A percentile compares a stretch with the other conserved stretches of the same genome.
Conservation (phyloP, 768 basidiomycete genomes). For the Stropharia rugosoannulata region DNA sequence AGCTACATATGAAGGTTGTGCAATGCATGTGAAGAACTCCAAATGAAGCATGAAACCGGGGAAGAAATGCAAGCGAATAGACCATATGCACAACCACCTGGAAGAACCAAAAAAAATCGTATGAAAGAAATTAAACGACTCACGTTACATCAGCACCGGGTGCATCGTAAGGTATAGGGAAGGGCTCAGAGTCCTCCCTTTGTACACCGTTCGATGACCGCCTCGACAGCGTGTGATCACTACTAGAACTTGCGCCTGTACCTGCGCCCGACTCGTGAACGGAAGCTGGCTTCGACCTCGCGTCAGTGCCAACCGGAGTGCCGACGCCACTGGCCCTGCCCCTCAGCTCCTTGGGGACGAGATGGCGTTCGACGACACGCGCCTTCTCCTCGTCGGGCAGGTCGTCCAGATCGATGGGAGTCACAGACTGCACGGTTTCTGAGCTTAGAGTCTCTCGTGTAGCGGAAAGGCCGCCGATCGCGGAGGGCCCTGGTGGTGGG, state of each 20-base stretch:
- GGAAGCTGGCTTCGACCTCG: slow-evolving; percentile 26
- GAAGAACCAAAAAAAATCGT: neutral
- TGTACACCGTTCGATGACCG: slow-evolving; percentile 22
- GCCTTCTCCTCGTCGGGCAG: slow-evolving; percentile 84
- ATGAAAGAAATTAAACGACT: slow-evolving; percentile 31
- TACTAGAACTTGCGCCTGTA: neutral
- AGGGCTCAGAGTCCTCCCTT: slow-evolving; percentile 62
- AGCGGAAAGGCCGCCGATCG: slow-evolving; percentile 20
- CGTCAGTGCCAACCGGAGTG: neutral
- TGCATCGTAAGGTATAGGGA: slow-evolving; percentile 87
- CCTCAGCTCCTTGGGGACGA: slow-evolving; percentile 76
- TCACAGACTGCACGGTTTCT: neutral
- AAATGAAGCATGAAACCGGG: too few relatives aligned
- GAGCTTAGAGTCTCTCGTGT: slow-evolving; percentile 27
- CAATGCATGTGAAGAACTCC: too few relatives aligned
- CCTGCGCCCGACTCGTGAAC: slow-evolving; percentile 27
- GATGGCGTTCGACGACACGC: slow-evolving; percentile 74
- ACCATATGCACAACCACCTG: slow-evolving; percentile 2
- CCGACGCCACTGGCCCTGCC: slow-evolving; percentile 26
- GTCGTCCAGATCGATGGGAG: slow-evolving; percentile 46
- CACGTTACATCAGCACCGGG: slow-evolving; percentile 92
- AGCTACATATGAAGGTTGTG: too few relatives aligned
- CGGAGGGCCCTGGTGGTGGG: slow-evolving; percentile 12
- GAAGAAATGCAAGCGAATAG: too few relatives aligned
- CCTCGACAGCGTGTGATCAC: slow-evolving; percentile 16